phyloP scores from a whole-genome alignment of 2,329 filamentous ascomycete genomes.

The Botrytis elliptica region DNA sequence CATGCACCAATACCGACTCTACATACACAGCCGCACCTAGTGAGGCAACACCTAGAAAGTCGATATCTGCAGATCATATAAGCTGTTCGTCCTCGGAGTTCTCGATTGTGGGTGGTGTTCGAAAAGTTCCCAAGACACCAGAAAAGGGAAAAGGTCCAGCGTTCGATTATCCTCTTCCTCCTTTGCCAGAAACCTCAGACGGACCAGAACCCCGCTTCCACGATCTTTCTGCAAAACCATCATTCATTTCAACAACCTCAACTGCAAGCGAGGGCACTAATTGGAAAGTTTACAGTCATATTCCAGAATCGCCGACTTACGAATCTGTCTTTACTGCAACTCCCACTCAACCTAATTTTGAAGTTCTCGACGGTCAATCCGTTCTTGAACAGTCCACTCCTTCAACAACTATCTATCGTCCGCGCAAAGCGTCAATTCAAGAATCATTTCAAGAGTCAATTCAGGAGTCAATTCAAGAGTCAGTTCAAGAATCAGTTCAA shows the following conservation, averaged over 20 bases:
- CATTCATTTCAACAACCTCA: constrained; percentile 38
- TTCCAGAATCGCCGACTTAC: constrained; percentile 25
- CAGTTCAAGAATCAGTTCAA: background rate
- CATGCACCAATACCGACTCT: constrained; percentile 32
- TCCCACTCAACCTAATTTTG: constrained; percentile 19
- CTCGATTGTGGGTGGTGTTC: constrained; percentile 39
- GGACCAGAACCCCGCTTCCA: constrained; percentile 29
- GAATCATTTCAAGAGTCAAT: background rate
- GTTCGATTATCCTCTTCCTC: constrained; percentile 30
- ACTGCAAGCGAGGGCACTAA: constrained; percentile 39
- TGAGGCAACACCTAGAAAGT: constrained; percentile 31
- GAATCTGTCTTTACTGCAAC: constrained; percentile 28
- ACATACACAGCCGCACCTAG: constrained; percentile 27
- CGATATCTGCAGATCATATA: constrained; percentile 38
- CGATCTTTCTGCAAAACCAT: constrained; percentile 38
- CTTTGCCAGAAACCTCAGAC: constrained; percentile 33
- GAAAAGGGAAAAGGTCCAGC: constrained; percentile 35
- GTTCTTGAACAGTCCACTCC: constrained; percentile 15
- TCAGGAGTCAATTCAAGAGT: background rate
- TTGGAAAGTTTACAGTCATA: constrained; percentile 37
- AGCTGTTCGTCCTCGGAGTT: constrained; percentile 38
- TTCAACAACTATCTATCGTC: constrained; percentile 17
- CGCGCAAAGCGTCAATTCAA: background rate
- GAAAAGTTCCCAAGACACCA: constrained; percentile 40
- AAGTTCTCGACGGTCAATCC: constrained; percentile 15